Conservation (phyloP, 345 rosid species). For the Cardamine resedifolia region DNA sequence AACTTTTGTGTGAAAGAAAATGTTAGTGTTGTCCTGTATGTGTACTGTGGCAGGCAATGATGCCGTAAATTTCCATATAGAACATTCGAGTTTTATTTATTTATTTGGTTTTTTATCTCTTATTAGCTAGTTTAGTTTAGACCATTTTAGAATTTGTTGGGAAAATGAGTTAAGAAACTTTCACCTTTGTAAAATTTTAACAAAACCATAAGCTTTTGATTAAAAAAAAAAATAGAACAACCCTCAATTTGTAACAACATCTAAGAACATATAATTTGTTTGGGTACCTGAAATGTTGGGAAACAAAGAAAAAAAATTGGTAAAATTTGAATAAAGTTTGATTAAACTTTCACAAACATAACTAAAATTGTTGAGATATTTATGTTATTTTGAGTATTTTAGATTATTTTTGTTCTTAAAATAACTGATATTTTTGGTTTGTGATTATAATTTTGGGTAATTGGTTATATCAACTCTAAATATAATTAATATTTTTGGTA, state of each 20-base stretch:
- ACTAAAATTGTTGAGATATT: no score
- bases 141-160: background rate
- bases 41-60: constrained; percentile 33
- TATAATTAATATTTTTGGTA: no score
- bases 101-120: background rate
- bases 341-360: no score
- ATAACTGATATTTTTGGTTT: no score
- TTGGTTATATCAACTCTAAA: no score
- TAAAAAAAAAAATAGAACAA: background rate
- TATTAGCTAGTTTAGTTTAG: background rate
- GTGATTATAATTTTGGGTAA: no score
- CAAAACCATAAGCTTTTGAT: background rate
- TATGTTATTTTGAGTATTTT: no score
- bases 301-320: no score
- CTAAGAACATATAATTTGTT: background rate
- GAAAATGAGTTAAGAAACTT: background rate
- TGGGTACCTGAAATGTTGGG: no score
- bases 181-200: background rate
- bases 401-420: no score
- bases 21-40: constrained; percentile 28
- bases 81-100: constrained; percentile 1
- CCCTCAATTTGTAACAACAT: background rate
- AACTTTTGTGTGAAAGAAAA: constrained; percentile 30
- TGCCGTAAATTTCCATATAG: constrained; percentile 7
- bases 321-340: no score